A percentile compares a stretch with the other conserved stretches of the same genome.
Evolutionary conservation across 129 eudicot species (phyloP).

Genomic region (Lonicera japonica): DNA sequence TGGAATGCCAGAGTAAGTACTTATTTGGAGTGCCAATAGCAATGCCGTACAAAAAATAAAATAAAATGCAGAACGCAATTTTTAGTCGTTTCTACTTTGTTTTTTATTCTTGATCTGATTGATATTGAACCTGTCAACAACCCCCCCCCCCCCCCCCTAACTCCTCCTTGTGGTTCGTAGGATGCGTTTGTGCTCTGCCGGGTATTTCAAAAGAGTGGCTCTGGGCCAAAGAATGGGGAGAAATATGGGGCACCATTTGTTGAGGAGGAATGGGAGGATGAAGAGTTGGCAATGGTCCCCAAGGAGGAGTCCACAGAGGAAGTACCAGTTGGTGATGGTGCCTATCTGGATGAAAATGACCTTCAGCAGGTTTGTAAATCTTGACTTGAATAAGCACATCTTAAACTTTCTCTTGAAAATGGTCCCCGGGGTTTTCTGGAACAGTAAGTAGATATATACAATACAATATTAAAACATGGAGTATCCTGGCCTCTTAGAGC

Average conservation of each 20-base stretch:
- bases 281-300: constrained; percentile 43
- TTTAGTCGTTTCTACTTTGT: background rate
- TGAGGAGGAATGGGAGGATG: constrained; percentile 84
- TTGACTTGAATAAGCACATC: background rate
- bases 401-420: background rate
- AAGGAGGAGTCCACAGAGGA: constrained; percentile 42
- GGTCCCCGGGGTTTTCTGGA: too few species aligned
- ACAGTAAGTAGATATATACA: too few species aligned
- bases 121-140: too few species aligned
- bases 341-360: constrained; percentile 56
- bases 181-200: constrained; percentile 79
- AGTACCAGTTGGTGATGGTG: constrained; percentile 52
- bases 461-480: too few species aligned
- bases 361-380: constrained; percentile 67
- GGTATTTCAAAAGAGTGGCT: constrained; percentile 81
- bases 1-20: too few species aligned
- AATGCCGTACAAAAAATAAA: too few species aligned
- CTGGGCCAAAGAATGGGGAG: constrained; percentile 97
- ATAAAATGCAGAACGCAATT: background rate
- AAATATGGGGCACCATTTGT: constrained; percentile 73
- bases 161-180: constrained; percentile 33
- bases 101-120: background rate
- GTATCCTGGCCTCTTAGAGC: too few species aligned
- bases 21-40: background rate
- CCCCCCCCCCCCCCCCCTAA: too few species aligned